Percentiles rank a stretch among this genome's conserved stretches.
Conservation (phyloP, 2,329 filamentous ascomycete species). For the Ceratocystis ficicola region DNA sequence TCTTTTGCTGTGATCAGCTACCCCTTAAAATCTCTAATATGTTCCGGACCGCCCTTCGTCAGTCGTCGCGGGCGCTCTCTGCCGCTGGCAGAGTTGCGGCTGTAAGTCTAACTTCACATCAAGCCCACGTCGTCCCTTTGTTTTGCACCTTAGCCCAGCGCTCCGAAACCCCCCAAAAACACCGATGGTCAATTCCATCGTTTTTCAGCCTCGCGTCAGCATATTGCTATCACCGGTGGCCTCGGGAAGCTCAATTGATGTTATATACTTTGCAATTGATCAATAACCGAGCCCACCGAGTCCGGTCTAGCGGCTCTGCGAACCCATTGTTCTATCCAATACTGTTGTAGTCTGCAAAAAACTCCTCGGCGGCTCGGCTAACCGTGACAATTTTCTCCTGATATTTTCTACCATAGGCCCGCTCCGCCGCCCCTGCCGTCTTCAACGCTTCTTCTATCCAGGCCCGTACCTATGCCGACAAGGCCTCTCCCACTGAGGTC, state of each 20-base stretch:
- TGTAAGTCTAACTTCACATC: conserved; percentile 57
- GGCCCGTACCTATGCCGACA: conserved; percentile 81
- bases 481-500: conserved; percentile 93
- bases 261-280: conserved; percentile 18
- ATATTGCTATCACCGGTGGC: conserved; percentile 15
- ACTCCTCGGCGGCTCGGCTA: conserved; percentile 39
- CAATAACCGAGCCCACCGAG: conserved; percentile 16
- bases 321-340: conserved; percentile 28
- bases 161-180: conserved; percentile 25
- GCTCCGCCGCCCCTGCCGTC: conserved; percentile 70
- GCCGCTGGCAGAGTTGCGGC: conserved; percentile 80
- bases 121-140: conserved; percentile 11
- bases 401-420: conserved; percentile 47
- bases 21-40: conserved; percentile 42
- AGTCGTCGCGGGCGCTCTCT: conserved; percentile 91
- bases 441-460: conserved; percentile 59
- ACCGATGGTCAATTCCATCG: conserved; percentile 37
- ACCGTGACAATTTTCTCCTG: conserved; percentile 39
- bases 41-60: conserved; percentile 97
- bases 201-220: conserved; percentile 28
- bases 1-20: conserved; percentile 32
- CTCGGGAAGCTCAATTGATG: conserved; percentile 22
- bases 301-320: conserved; percentile 8
- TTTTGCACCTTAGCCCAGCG: conserved; percentile 13
- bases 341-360: conserved; percentile 4